Evolutionary conservation across 352 stramenopile genomes (phyloP), one percentile per base, ranked within the genome.

Genomic region (Phytophthora ramorum): DNA sequence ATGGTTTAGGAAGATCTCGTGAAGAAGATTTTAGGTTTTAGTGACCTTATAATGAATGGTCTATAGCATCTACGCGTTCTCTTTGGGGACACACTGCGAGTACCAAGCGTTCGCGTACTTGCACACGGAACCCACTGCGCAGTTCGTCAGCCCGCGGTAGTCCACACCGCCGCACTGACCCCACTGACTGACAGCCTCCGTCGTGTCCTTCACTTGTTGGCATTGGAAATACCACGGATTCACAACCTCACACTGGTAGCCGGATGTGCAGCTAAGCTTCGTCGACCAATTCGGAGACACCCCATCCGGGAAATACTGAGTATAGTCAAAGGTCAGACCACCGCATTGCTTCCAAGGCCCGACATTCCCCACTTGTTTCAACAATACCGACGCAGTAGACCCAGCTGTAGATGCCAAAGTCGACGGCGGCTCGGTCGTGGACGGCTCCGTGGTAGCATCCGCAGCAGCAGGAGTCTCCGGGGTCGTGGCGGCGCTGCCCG

Each of bases 211-310:
- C 2, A 63, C 58, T 37, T 26, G 56, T 17, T 65, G 50, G 63
- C 73, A 79, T 37, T 81, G 73, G 48, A 60, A 79, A 47, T 76
- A 81, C 70, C 62, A 78, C 6, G 51, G 49, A 53, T 76, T 74
- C 4, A 78, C 63, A 13, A 74, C 66, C 20, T 76, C 62, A 52
- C 73, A 81, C 22, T 67, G 53, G 40, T 70, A 78, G 2, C 73
- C 69, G 16, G 37, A 19, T 14, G 45, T 44, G 44, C 73, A 81
- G 3, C 24, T 53, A 4, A 79, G 51, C 26, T 70, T 68, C 2
- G 58, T 73, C 0, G 52, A 41, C 46, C 47, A 57, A 19, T 73
- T 66, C 4, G 49, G 10, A 13, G 47, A 48, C 6, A 63, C 37
- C 4, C 55, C 34, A 6, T 62, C 55, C 0, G 32, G 30, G 5